A percentile compares a stretch with the other conserved stretches of the same genome.
These are phyloP conservation scores for Ramaria sp. DNA, from an alignment of 768 basidiomycete species.

Conservation along the genomic window DNA sequence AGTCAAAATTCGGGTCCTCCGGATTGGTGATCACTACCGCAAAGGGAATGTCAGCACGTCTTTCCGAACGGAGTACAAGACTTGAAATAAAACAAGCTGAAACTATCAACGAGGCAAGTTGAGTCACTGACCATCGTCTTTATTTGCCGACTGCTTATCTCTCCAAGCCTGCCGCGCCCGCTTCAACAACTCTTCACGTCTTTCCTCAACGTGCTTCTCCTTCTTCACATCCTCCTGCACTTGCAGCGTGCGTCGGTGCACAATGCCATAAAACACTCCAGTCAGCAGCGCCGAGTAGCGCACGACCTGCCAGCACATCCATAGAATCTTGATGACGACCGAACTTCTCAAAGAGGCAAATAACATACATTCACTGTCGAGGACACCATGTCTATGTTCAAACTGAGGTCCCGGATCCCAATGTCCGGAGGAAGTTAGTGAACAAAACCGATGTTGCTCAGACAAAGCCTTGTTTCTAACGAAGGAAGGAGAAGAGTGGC, in stretches of 20 bases:
- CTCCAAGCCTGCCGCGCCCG: slow-evolving; percentile 88
- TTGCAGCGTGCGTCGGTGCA: slow-evolving; percentile 86
- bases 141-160: slow-evolving; percentile 53
- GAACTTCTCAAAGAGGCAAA: not conserved
- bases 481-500: too few species aligned
- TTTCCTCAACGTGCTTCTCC: slow-evolving; percentile 60
- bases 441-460: not conserved
- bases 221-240: slow-evolving; percentile 67
- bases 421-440: not conserved
- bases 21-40: slow-evolving; percentile 79
- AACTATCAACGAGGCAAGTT: slow-evolving; percentile 4
- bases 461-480: too few species aligned
- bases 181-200: slow-evolving; percentile 63
- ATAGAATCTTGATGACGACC: not conserved
- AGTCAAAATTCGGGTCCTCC: slow-evolving; percentile 90
- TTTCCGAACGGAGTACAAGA: not conserved
- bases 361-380: slow-evolving; percentile 66
- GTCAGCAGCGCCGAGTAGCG: slow-evolving; percentile 85
- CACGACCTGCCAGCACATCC: slow-evolving; percentile 50
- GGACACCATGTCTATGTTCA: slow-evolving; percentile 42
- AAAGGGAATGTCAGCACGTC: not conserved
- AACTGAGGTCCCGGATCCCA: not conserved
- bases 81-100: not conserved
- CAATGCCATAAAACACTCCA: slow-evolving; percentile 86
- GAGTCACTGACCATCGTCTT: slow-evolving; percentile 40